A percentile compares a stretch with the other conserved stretches of the same genome.
Evolutionary conservation across 768 basidiomycete species (phyloP).

Genomic region (Tephrocybe sp.): DNA sequence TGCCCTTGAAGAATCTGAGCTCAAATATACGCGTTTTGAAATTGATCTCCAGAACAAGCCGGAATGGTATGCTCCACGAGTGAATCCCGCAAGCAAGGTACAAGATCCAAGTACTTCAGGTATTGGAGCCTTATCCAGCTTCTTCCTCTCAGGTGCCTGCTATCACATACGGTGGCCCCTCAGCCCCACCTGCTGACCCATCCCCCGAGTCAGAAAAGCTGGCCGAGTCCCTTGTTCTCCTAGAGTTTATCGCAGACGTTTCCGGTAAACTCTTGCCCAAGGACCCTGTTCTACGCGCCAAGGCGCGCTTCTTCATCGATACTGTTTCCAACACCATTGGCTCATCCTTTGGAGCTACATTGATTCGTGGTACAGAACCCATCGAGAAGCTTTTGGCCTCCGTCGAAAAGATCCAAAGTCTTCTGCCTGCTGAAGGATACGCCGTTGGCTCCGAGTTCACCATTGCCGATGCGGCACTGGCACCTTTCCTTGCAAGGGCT

Average conservation of each 20-base stretch:
- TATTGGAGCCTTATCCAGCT: not conserved
- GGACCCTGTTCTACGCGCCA: slow-evolving; percentile 55
- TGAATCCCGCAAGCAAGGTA: slow-evolving; percentile 70
- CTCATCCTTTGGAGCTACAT: slow-evolving; percentile 33
- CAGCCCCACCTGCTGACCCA: slow-evolving; percentile 50
- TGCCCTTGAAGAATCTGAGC: slow-evolving; percentile 56
- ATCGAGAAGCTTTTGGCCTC: slow-evolving; percentile 38
- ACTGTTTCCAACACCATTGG: slow-evolving; percentile 43
- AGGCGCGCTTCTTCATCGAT: slow-evolving; percentile 63
- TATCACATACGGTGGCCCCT: slow-evolving; percentile 59
- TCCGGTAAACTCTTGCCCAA: slow-evolving; percentile 51
- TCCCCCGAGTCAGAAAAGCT: slow-evolving; percentile 60
- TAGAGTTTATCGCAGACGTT: slow-evolving; percentile 67
- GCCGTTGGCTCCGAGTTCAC: slow-evolving; percentile 46
- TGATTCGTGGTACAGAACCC: slow-evolving; percentile 34
- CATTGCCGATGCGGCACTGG: slow-evolving; percentile 61
- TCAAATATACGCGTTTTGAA: slow-evolving; percentile 47
- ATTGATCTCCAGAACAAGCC: slow-evolving; percentile 67
- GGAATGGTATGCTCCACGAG: slow-evolving; percentile 61
- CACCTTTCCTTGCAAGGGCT: slow-evolving; percentile 59
- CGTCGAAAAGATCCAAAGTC: slow-evolving; percentile 44
- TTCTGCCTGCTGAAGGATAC: slow-evolving; percentile 47
- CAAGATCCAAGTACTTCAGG: not conserved
- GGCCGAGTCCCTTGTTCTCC: slow-evolving; percentile 61
- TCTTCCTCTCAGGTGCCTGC: slow-evolving; percentile 42